Conservation (phyloP, 176 grass and related monocot genomes). For the Chloris gayana region DNA sequence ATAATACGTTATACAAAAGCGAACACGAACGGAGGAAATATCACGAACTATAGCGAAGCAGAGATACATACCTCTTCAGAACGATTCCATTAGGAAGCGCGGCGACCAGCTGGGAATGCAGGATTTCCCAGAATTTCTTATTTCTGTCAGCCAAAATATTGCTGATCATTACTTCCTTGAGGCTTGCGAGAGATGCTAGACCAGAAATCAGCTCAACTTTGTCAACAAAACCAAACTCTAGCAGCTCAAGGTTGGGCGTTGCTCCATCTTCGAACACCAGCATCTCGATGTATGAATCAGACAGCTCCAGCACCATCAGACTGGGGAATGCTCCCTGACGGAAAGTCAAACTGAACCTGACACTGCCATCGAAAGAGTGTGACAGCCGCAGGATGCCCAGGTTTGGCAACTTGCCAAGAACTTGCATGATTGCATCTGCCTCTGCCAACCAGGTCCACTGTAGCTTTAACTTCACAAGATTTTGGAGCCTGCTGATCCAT, state of each 20-base stretch:
- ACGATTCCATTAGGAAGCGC: no score
- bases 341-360: neutral
- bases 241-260: neutral
- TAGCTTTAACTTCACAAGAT: conserved; percentile 8
- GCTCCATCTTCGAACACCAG: neutral
- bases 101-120: no score
- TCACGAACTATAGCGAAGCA: no score
- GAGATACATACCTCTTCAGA: no score
- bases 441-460: rapidly evolving
- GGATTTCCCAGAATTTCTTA: no score
- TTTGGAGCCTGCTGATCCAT: neutral
- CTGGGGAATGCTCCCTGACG: neutral
- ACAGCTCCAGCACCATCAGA: neutral
- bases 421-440: neutral
- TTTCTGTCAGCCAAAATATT: no score
- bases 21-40: no score
- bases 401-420: conserved; percentile 18
- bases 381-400: neutral
- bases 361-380: neutral
- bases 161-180: neutral
- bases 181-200: neutral
- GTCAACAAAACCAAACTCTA: rapidly evolving
- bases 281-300: rapidly evolving
- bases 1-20: no score
- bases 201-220: neutral